Evolutionary conservation across 208 protist genomes (phyloP).

Genomic region (Acanthamoeba sp.): DNA sequence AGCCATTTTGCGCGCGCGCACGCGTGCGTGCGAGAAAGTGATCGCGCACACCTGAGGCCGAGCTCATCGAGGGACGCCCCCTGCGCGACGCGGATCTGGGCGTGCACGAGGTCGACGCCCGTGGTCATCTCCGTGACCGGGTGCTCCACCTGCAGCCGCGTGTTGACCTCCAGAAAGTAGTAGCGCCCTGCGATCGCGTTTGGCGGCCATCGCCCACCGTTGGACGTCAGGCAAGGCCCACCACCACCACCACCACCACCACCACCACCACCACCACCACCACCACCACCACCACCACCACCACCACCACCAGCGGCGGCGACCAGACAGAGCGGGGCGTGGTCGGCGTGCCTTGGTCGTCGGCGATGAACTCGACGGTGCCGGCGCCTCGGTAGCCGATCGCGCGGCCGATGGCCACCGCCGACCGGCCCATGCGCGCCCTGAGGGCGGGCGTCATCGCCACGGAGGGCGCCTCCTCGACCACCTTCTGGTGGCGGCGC

Average conservation of each 20-base stretch:
- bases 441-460: constrained; percentile 80
- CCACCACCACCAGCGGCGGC: no score
- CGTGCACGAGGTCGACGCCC: constrained; percentile 96
- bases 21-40: no score
- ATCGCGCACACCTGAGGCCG: neutral
- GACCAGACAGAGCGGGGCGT: neutral
- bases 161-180: constrained; percentile 99
- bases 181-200: constrained; percentile 89
- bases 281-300: no score
- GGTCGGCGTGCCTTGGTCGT: constrained; percentile 81
- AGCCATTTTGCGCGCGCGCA: no score
- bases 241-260: no score
- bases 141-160: constrained; percentile 96
- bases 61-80: constrained; percentile 71
- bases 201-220: no score
- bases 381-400: constrained; percentile 95
- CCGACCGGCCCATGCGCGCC: constrained; percentile 91
- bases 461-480: constrained; percentile 82
- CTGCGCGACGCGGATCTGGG: constrained; percentile 93
- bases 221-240: no score
- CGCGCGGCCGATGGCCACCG: constrained; percentile 90
- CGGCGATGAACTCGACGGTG: constrained; percentile 99
- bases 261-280: no score
- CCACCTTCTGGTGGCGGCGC: constrained; percentile 95
- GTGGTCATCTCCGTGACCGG: constrained; percentile 97